Base-by-base conservation (phyloP, 1,284 basidiomycete species). In the Ceratobasidium sp. region DNA sequence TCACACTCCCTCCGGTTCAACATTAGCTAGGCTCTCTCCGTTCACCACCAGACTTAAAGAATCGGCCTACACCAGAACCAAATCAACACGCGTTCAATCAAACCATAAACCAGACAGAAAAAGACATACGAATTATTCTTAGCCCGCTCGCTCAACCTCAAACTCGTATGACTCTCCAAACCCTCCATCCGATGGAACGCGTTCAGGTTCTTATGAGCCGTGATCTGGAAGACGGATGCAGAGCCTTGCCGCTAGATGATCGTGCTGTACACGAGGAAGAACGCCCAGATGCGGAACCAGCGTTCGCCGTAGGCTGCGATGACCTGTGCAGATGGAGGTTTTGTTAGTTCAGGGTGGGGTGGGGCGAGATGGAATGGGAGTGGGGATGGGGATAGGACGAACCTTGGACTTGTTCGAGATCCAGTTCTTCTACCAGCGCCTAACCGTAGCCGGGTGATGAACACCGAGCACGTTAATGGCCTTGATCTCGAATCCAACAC, bases 391-490 rank as follows among this genome's bases (percentile, higher is more conserved):
- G 23, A 12, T 94, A 80, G 89, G 95, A 56, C 94, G 82, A 70
- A 98, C 93, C 86, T 95, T 93, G 63, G 95, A 95, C 88, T 95
- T 94, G 89, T 97, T 97, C 77, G 88, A 88, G 42, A 97, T 84
- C 96, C 96, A 97, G 89, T 98, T 98, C 85, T 95, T 91, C 89
- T 98, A 98, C 97, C 97, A 98, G 79, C 91, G 89, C 88, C 92
- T 93, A 84, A 99, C 89, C 2, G 97, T 99, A 1, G 97, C 97
- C 40, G 94, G 95, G 88, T 99, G 98, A 86, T 97, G 96, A n/a
- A 97, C 96, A 79, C 95, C 96, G 55, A 99, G 92, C 64, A 99
- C 97, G 82, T 99, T 98, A 82, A 97, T 89, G 82, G 94, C 95
- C 89, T 98, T 98, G 81, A 99, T 92, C 86, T 99, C 98, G 83